Percentiles rank a stretch among this genome's conserved stretches.
phyloP scores from a whole-genome alignment of 768 basidiomycete genomes.

The Lactarius evosmus region DNA sequence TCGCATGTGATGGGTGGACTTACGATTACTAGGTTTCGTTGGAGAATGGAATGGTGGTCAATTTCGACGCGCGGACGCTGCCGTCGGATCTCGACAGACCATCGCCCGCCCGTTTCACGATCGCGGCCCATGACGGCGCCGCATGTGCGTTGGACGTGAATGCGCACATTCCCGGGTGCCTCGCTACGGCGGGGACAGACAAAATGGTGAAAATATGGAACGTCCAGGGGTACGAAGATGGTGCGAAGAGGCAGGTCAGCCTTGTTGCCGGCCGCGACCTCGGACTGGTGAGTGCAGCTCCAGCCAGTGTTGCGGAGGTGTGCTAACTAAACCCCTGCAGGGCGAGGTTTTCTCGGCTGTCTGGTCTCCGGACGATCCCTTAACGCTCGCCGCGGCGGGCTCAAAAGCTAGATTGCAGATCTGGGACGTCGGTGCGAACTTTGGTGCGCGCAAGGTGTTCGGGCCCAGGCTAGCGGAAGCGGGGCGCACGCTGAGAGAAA shows the following conservation, averaged over 20 bases:
- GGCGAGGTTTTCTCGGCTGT: constrained; percentile 93
- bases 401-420: constrained; percentile 92
- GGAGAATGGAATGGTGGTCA: constrained; percentile 90
- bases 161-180: constrained; percentile 82
- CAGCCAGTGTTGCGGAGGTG: background rate
- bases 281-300: constrained; percentile 66
- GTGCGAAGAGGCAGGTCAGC: constrained; percentile 70
- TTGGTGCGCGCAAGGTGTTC: constrained; percentile 80
- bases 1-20: no score
- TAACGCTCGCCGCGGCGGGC: constrained; percentile 91
- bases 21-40: constrained; percentile 83
- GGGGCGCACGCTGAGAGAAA: constrained; percentile 66
- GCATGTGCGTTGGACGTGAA: constrained; percentile 88
- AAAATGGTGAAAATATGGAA: constrained; percentile 98
- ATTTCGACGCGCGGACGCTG: constrained; percentile 86
- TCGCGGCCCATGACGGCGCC: constrained; percentile 91
- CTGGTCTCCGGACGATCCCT: constrained; percentile 92
- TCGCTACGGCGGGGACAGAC: constrained; percentile 93
- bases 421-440: constrained; percentile 90
- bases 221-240: constrained; percentile 57
- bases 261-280: constrained; percentile 86
- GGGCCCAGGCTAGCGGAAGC: constrained; percentile 70
- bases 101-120: constrained; percentile 76
- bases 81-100: constrained; percentile 62
- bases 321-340: constrained; percentile 41